phyloP scores from a whole-genome alignment of 768 basidiomycete species.

The Hemileccinum rubropunctum region DNA sequence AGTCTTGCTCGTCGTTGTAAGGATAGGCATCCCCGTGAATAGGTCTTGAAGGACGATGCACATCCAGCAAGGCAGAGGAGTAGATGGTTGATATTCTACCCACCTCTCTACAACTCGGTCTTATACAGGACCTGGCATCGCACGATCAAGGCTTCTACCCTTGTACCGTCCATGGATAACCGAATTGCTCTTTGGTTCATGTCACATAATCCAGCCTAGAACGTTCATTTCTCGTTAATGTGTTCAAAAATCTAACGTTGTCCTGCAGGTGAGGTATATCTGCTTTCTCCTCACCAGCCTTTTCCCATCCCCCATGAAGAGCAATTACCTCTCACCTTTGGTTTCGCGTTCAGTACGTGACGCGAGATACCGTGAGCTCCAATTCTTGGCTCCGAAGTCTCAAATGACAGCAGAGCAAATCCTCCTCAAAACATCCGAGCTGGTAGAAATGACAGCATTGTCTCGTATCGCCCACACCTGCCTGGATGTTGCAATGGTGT shows the following conservation, averaged over 20 bases:
- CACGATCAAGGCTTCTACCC: not conserved
- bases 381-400: not conserved
- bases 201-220: not conserved
- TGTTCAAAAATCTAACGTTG: not conserved
- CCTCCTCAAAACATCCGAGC: conserved; percentile 20
- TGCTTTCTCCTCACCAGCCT: conserved; percentile 3
- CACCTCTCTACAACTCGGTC: conserved; percentile 7
- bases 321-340: conserved; percentile 8
- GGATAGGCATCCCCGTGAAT: conserved; percentile 12
- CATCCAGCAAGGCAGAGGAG: not conserved
- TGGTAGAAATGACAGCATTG: conserved; percentile 6
- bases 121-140: conserved; percentile 19
- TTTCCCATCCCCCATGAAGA: not conserved
- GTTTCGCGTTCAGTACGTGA: not conserved
- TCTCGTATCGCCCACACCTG: conserved; percentile 7
- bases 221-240: conserved; percentile 3
- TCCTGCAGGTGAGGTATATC: conserved; percentile 18
- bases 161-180: not conserved
- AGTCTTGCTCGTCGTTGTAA: conserved; percentile 1
- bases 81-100: not conserved
- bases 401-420: conserved; percentile 20
- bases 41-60: not conserved
- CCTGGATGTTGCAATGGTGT: conserved; percentile 2
- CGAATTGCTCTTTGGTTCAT: not conserved
- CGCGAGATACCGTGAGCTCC: not conserved